Percentiles rank a stretch among this genome's conserved stretches.
These are phyloP conservation scores for Corchorus capsularis DNA, from an alignment of 345 rosid species.

Conservation along the genomic window DNA sequence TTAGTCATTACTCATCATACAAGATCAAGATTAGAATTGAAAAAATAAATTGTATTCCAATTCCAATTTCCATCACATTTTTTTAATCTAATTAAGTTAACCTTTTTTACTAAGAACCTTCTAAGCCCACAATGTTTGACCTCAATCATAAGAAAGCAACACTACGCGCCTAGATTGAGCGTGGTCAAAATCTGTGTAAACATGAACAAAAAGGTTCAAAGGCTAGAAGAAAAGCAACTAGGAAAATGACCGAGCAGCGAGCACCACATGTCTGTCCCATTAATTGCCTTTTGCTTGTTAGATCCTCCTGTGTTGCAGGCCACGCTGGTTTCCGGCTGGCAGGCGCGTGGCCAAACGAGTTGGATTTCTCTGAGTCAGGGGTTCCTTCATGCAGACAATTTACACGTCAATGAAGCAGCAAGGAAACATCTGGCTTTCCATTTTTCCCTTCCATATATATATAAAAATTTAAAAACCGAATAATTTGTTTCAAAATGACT, in stretches of 20 bases:
- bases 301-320: too few species aligned
- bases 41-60: too few species aligned
- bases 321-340: background rate
- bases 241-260: background rate
- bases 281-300: background rate
- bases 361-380: background rate
- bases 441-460: background rate
- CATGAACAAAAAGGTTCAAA: background rate
- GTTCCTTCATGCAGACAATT: background rate
- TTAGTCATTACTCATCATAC: too few species aligned
- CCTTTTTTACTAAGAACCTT: background rate
- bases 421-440: background rate
- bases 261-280: slow-evolving; percentile 9
- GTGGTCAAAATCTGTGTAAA: background rate
- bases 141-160: background rate
- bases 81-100: too few species aligned
- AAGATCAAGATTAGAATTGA: too few species aligned
- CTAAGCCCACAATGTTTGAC: background rate
- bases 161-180: background rate
- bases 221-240: background rate
- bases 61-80: too few species aligned
- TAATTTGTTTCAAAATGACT: too few species aligned
- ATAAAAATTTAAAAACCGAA: too few species aligned
- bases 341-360: background rate
- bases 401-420: background rate